A percentile compares a stretch with the other conserved stretches of the same genome.
phyloP scores from a whole-genome alignment of 805 yeast genomes.

The Pichia heedii region DNA sequence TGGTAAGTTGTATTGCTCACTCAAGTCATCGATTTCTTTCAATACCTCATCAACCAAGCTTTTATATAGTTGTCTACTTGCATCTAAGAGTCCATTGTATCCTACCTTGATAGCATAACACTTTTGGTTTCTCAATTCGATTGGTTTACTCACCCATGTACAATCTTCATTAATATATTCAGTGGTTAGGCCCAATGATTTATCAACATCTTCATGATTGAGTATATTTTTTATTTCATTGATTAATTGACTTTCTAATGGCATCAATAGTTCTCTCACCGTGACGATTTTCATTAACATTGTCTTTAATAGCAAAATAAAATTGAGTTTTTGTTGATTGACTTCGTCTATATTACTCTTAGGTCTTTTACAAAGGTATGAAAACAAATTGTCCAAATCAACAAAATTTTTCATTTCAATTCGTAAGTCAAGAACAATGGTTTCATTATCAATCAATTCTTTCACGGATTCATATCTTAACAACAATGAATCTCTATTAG shows the following conservation, averaged over 20 bases:
- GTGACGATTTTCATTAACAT: slow-evolving; percentile 20
- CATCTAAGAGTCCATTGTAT: slow-evolving; percentile 36
- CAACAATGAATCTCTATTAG: slow-evolving; percentile 28
- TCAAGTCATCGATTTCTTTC: slow-evolving; percentile 18
- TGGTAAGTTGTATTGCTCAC: slow-evolving; percentile 16
- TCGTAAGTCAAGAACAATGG: slow-evolving; percentile 13
- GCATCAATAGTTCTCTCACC: slow-evolving; percentile 13
- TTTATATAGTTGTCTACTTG: slow-evolving; percentile 34
- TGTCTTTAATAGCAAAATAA: slow-evolving; percentile 32
- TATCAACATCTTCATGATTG: slow-evolving; percentile 15
- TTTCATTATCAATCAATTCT: slow-evolving; percentile 24
- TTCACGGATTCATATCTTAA: slow-evolving; percentile 30
- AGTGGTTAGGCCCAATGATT: slow-evolving; percentile 22
- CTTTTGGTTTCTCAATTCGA: slow-evolving; percentile 36
- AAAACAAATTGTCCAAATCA: slow-evolving; percentile 35
- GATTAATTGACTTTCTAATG: slow-evolving; percentile 10
- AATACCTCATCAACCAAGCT: slow-evolving; percentile 30
- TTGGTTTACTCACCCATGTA: slow-evolving; percentile 30
- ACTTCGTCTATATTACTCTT: slow-evolving; percentile 15
- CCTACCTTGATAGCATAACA: slow-evolving; percentile 38
- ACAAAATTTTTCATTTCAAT: slow-evolving; percentile 21
- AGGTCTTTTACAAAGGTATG: slow-evolving; percentile 16
- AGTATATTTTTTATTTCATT: slow-evolving; percentile 24
- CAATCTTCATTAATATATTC: slow-evolving; percentile 34
- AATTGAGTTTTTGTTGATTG: slow-evolving; percentile 32